These are phyloP conservation scores for Sabuloglossum arenarium DNA, from an alignment of 495 filamentous ascomycete species.

Conservation along the genomic window DNA sequence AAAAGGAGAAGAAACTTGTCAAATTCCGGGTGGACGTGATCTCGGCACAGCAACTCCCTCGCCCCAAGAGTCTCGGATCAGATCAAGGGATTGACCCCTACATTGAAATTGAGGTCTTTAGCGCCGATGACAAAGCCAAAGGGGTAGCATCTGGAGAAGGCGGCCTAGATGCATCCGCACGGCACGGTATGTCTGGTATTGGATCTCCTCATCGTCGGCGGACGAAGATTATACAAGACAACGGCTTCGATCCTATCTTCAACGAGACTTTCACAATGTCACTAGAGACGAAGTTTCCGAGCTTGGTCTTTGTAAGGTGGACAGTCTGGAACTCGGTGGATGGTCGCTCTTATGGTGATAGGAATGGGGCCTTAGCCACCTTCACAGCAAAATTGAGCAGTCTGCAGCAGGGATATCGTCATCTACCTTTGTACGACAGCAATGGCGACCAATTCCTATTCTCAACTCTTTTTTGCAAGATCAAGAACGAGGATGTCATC, in stretches of 20 bases:
- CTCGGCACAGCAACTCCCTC: slow-evolving; percentile 84
- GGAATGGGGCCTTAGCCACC: slow-evolving; percentile 38
- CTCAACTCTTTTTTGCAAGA: slow-evolving; percentile 81
- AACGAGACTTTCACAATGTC: slow-evolving; percentile 53
- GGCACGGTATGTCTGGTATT: slow-evolving; percentile 46
- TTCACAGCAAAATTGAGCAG: slow-evolving; percentile 84
- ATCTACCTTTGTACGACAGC: slow-evolving; percentile 75
- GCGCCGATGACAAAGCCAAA: slow-evolving; percentile 71
- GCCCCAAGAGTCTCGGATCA: slow-evolving; percentile 44
- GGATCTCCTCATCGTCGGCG: slow-evolving; percentile 57
- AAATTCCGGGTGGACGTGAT: slow-evolving; percentile 71
- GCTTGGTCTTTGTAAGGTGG: slow-evolving; percentile 83
- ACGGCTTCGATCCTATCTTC: slow-evolving; percentile 83
- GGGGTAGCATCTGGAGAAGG: slow-evolving; percentile 41
- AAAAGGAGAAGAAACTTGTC: slow-evolving; percentile 42
- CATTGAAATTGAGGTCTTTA: slow-evolving; percentile 83
- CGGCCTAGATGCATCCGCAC: slow-evolving; percentile 47
- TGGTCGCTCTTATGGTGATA: slow-evolving; percentile 39
- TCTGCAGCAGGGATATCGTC: slow-evolving; percentile 86
- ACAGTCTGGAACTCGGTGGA: slow-evolving; percentile 69
- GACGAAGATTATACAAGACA: slow-evolving; percentile 58
- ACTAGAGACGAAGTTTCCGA: slow-evolving; percentile 74
- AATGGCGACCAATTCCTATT: slow-evolving; percentile 83
- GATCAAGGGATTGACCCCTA: slow-evolving; percentile 75
- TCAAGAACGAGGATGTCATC: slow-evolving; percentile 43